A percentile compares a stretch with the other conserved stretches of the same genome.
phyloP scores from a whole-genome alignment of 495 filamentous ascomycete genomes.

The Rostrohypoxylon terebratum region DNA sequence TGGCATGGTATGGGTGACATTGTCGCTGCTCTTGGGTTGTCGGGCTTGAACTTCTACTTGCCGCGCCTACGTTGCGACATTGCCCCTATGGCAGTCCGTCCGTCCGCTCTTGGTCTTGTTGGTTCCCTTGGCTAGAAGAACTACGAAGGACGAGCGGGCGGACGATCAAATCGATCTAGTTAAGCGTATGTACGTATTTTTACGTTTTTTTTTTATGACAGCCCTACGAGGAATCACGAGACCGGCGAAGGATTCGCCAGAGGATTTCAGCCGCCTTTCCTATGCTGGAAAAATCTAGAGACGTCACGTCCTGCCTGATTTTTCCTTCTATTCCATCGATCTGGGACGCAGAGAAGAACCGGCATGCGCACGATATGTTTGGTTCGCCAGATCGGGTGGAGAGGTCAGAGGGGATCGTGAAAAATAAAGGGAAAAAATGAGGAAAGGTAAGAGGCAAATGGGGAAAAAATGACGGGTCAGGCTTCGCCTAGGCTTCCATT shows the following conservation, averaged over 20 bases:
- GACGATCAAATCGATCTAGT: conserved; percentile 42
- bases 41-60: background rate
- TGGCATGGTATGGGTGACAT: conserved; percentile 36
- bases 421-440: background rate
- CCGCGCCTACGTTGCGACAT: conserved; percentile 5
- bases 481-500: conserved; percentile 6
- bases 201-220: conserved; percentile 34
- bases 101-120: conserved; percentile 3
- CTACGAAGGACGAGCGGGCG: conserved; percentile 24
- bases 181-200: conserved; percentile 30
- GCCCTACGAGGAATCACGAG: conserved; percentile 39
- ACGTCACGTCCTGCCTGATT: conserved; percentile 20
- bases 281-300: conserved; percentile 14
- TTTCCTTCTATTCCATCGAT: conserved; percentile 31
- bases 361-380: conserved; percentile 19
- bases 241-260: conserved; percentile 21
- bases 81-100: background rate
- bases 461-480: conserved; percentile 14
- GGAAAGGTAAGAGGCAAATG: background rate
- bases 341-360: conserved; percentile 27
- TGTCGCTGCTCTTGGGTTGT: background rate
- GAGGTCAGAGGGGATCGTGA: background rate
- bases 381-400: conserved; percentile 29
- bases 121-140: conserved; percentile 9
- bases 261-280: conserved; percentile 36